A percentile compares a stretch with the other conserved stretches of the same genome.
Conservation (phyloP, 2,329 filamentous ascomycete genomes). For the Pseudogymnoascus sp. region DNA sequence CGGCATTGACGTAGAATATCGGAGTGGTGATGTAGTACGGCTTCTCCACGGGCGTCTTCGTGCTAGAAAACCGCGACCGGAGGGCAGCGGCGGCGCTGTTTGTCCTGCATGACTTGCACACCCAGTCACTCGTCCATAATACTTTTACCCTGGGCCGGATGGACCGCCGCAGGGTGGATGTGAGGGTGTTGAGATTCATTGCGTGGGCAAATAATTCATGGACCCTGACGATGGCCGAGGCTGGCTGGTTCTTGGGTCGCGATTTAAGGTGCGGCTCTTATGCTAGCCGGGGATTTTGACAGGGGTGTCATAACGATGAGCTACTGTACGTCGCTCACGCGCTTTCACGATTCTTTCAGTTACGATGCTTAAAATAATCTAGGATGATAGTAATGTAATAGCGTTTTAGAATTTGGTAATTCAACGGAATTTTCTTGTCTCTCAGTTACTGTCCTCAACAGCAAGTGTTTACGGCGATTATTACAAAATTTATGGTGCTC, state of each 20-base stretch:
- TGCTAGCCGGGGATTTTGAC: not conserved
- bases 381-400: not conserved
- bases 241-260: not conserved
- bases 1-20: slow-evolving; percentile 98
- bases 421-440: not conserved
- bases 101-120: slow-evolving; percentile 20
- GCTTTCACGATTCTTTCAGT: not conserved
- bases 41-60: slow-evolving; percentile 42
- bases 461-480: not conserved
- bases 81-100: not conserved
- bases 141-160: slow-evolving; percentile 11
- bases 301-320: not conserved
- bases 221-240: not conserved
- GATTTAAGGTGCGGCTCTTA: slow-evolving; percentile 8
- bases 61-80: slow-evolving; percentile 15
- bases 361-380: not conserved
- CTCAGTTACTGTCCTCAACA: not conserved
- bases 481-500: not conserved
- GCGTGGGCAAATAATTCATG: not conserved
- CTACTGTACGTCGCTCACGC: not conserved
- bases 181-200: slow-evolving; percentile 19
- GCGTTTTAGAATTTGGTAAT: not conserved
- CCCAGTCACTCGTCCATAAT: slow-evolving; percentile 15
- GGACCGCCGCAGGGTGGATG: slow-evolving; percentile 15
- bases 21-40: slow-evolving; percentile 94